phyloP scores from a whole-genome alignment of 2,329 filamentous ascomycete genomes.

The Amesomyces nigricolor region DNA sequence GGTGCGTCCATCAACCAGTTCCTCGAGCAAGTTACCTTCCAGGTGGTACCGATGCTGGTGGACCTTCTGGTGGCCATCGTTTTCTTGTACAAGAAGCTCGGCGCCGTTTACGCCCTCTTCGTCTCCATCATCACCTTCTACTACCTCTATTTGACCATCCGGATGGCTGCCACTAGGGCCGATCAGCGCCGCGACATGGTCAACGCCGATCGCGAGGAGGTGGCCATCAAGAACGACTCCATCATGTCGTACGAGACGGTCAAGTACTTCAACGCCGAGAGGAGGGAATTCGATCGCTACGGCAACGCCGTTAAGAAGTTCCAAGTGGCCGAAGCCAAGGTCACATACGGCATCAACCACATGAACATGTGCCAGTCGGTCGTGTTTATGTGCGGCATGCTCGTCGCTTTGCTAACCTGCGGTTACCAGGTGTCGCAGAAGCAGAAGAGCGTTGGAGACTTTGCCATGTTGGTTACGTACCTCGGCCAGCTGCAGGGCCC shows the following conservation, averaged over 20 bases:
- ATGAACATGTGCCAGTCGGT: slow-evolving; percentile 79
- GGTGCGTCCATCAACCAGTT: slow-evolving; percentile 95
- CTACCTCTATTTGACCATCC: slow-evolving; percentile 94
- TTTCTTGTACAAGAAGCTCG: slow-evolving; percentile 73
- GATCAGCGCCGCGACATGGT: slow-evolving; percentile 91
- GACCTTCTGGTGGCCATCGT: slow-evolving; percentile 81
- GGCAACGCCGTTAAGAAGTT: slow-evolving; percentile 63
- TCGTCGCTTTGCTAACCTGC: slow-evolving; percentile 66
- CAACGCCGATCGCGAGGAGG: slow-evolving; percentile 89
- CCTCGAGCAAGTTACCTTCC: slow-evolving; percentile 92
- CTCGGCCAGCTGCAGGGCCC: slow-evolving; percentile 75
- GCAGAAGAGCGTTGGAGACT: slow-evolving; percentile 60
- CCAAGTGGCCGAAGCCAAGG: slow-evolving; percentile 69
- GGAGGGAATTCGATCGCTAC: slow-evolving; percentile 72
- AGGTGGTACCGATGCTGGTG: slow-evolving; percentile 89
- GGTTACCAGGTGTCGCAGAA: slow-evolving; percentile 71
- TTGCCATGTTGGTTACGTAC: slow-evolving; percentile 69
- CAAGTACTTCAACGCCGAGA: slow-evolving; percentile 83
- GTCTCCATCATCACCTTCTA: slow-evolving; percentile 88
- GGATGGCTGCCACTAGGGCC: slow-evolving; percentile 88
- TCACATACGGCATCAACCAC: slow-evolving; percentile 68
- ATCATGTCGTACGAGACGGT: slow-evolving; percentile 98
- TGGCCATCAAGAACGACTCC: slow-evolving; percentile 97
- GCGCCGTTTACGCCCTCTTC: slow-evolving; percentile 84
- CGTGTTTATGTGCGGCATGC: slow-evolving; percentile 71